Evolutionary conservation across 2,329 filamentous ascomycete genomes (phyloP).

Genomic region (Pseudopyricularia cyperi): DNA sequence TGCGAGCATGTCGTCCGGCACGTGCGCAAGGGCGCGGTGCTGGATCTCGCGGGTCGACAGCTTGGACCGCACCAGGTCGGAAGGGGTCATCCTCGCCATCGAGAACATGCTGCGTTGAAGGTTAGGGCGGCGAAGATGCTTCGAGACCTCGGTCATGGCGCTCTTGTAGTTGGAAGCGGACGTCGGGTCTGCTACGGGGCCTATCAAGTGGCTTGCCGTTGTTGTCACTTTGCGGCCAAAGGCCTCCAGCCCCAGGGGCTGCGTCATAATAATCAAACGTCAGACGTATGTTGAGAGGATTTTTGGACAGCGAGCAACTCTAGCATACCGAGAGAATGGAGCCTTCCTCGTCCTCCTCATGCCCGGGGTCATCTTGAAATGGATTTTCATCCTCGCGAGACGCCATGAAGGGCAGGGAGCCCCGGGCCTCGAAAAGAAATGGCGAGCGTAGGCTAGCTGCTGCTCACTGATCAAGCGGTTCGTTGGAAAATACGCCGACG

Average conservation of each 20-base stretch:
- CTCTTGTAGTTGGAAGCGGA: slow-evolving; percentile 61
- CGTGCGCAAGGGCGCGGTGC: slow-evolving; percentile 75
- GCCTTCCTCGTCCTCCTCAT: slow-evolving; percentile 31
- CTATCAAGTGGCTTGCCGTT: slow-evolving; percentile 83
- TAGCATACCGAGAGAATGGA: slow-evolving; percentile 25
- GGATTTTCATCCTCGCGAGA: slow-evolving; percentile 26
- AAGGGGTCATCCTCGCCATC: slow-evolving; percentile 81
- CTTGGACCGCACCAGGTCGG: slow-evolving; percentile 82
- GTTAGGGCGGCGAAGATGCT: slow-evolving; percentile 70
- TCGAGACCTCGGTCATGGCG: slow-evolving; percentile 70
- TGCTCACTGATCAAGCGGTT: background rate
- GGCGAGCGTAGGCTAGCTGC: background rate
- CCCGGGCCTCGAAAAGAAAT: background rate
- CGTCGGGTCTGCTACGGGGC: slow-evolving; percentile 43
- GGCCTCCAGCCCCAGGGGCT: slow-evolving; percentile 82
- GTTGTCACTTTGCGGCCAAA: slow-evolving; percentile 92
- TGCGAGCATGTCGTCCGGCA: slow-evolving; percentile 78
- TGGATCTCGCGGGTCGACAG: slow-evolving; percentile 88
- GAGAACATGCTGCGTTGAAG: slow-evolving; percentile 86
- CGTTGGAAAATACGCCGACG: background rate
- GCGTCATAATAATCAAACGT: slow-evolving; percentile 2
- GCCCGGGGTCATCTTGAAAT: slow-evolving; percentile 29
- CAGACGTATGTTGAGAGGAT: background rate
- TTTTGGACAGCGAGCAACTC: background rate
- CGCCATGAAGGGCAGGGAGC: slow-evolving; percentile 9